phyloP scores from a whole-genome alignment of 352 stramenopile species.

The Pythium aphanidermatum region DNA sequence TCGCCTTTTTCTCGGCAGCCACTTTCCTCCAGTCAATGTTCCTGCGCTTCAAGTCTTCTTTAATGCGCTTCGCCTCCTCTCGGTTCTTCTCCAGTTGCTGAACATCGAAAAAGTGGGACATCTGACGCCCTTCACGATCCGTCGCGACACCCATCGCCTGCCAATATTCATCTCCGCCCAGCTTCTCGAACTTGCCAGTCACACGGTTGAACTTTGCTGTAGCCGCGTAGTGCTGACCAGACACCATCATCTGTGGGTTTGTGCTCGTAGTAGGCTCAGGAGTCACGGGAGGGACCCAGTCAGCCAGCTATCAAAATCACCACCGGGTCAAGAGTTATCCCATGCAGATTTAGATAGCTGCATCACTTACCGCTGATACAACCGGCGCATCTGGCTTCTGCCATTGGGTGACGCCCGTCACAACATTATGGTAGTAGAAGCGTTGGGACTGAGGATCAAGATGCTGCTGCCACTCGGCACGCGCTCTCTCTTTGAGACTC shows the following conservation, averaged over 20 bases:
- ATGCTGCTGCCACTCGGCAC: slow-evolving; percentile 76
- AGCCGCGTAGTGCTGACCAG: slow-evolving; percentile 57
- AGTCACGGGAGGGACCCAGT: slow-evolving; percentile 68
- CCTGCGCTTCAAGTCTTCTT: slow-evolving; percentile 79
- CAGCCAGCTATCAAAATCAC: slow-evolving; percentile 49
- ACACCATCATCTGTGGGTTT: slow-evolving; percentile 32
- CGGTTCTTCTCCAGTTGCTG: slow-evolving; percentile 75
- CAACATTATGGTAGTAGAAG: slow-evolving; percentile 83
- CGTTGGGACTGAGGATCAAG: slow-evolving; percentile 70
- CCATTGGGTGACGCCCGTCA: slow-evolving; percentile 76
- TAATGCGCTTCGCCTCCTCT: slow-evolving; percentile 61
- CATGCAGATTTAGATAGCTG: too few species aligned
- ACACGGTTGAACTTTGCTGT: slow-evolving; percentile 77
- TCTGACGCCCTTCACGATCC: slow-evolving; percentile 73
- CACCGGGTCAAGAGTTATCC: too few species aligned
- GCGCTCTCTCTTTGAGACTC: slow-evolving; percentile 16
- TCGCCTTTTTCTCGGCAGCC: slow-evolving; percentile 77
- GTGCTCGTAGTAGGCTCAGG: slow-evolving; percentile 16
- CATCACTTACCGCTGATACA: slow-evolving; percentile 62
- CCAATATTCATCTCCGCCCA: slow-evolving; percentile 64
- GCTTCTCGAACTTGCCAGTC: slow-evolving; percentile 66
- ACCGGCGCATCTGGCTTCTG: slow-evolving; percentile 60
- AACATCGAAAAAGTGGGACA: slow-evolving; percentile 87
- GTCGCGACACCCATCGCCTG: slow-evolving; percentile 41
- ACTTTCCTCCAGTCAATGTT: slow-evolving; percentile 88